A percentile compares a stretch with the other conserved stretches of the same genome.
Evolutionary conservation across 2,329 filamentous ascomycete species (phyloP).

Genomic region (Alternaria infectoria): DNA sequence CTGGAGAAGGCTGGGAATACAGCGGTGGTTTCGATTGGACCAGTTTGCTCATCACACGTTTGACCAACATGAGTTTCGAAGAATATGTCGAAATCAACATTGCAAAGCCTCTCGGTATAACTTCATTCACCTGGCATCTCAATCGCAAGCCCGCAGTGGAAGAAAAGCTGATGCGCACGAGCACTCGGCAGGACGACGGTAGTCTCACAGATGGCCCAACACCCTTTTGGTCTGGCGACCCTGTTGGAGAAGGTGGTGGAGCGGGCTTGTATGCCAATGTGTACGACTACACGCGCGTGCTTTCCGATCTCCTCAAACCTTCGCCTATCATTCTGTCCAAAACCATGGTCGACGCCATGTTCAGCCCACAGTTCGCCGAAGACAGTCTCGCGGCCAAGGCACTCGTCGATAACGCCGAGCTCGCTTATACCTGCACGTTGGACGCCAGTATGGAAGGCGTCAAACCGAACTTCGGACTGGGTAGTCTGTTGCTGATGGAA

Average conservation of each 20-base stretch:
- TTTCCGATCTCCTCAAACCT: slow-evolving; percentile 28
- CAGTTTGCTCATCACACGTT: slow-evolving; percentile 51
- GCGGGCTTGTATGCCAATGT: slow-evolving; percentile 27
- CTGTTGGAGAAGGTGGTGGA: slow-evolving; percentile 24
- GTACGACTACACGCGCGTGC: slow-evolving; percentile 30
- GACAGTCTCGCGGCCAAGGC: slow-evolving; percentile 27
- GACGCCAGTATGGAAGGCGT: slow-evolving; percentile 21
- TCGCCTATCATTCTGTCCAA: slow-evolving; percentile 21
- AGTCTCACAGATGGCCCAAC: slow-evolving; percentile 17
- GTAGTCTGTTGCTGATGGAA: slow-evolving; percentile 23
- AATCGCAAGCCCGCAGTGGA: slow-evolving; percentile 18
- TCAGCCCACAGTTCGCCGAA: slow-evolving; percentile 28
- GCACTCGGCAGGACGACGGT: slow-evolving; percentile 23
- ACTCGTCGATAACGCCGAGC: slow-evolving; percentile 34
- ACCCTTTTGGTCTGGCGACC: slow-evolving; percentile 15
- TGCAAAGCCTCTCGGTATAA: slow-evolving; percentile 50
- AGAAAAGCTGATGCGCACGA: slow-evolving; percentile 26
- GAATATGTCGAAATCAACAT: slow-evolving; percentile 54
- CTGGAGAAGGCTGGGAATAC: slow-evolving; percentile 59
- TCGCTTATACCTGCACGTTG: slow-evolving; percentile 5
- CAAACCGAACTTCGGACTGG: slow-evolving; percentile 21
- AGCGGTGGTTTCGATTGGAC: slow-evolving; percentile 58
- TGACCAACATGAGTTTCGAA: slow-evolving; percentile 49
- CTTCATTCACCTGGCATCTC: slow-evolving; percentile 29
- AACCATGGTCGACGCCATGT: slow-evolving; percentile 26